Conservation (phyloP, 1,284 basidiomycete species). For the Irpex sp. region DNA sequence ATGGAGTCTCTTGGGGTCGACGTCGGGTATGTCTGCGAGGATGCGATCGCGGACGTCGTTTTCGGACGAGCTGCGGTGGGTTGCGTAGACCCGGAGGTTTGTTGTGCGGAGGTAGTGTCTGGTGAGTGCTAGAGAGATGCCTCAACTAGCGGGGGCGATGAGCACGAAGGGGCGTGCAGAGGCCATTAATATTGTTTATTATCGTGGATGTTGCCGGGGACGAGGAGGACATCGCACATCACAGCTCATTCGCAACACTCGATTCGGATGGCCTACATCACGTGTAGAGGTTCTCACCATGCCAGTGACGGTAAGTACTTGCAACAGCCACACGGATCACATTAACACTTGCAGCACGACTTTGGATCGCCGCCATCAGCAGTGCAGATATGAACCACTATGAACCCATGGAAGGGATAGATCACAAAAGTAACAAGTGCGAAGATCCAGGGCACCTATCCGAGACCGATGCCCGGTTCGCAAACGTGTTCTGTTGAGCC, state of each 20-base stretch:
- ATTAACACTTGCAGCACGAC: too few relatives aligned
- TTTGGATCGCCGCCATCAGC: too few relatives aligned
- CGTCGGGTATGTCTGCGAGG: conserved; percentile 34
- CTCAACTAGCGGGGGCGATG: conserved; percentile 42
- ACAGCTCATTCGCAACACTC: neutral
- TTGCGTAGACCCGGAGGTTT: conserved; percentile 47
- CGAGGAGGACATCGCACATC: neutral
- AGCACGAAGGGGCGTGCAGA: conserved; percentile 35
- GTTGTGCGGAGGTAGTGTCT: conserved; percentile 49
- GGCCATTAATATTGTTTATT: neutral
- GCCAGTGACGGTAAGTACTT: too few relatives aligned
- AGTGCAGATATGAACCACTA: too few relatives aligned
- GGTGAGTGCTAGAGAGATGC: conserved; percentile 50
- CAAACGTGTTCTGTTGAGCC: too few relatives aligned
- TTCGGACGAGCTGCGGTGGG: conserved; percentile 38
- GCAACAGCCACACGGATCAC: too few relatives aligned
- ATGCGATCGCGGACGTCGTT: conserved; percentile 37
- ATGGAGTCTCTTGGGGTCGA: conserved; percentile 41
- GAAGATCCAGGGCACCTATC: too few relatives aligned
- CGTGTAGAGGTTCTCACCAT: neutral
- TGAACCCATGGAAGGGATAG: too few relatives aligned
- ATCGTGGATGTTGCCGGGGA: neutral
- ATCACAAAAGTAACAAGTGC: too few relatives aligned
- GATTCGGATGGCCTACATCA: neutral
- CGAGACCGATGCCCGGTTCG: too few relatives aligned